Percentiles rank a stretch among this genome's conserved stretches.
These are phyloP conservation scores for Nemania bipapillata DNA, from an alignment of 2,329 filamentous ascomycete species.

Conservation along the genomic window DNA sequence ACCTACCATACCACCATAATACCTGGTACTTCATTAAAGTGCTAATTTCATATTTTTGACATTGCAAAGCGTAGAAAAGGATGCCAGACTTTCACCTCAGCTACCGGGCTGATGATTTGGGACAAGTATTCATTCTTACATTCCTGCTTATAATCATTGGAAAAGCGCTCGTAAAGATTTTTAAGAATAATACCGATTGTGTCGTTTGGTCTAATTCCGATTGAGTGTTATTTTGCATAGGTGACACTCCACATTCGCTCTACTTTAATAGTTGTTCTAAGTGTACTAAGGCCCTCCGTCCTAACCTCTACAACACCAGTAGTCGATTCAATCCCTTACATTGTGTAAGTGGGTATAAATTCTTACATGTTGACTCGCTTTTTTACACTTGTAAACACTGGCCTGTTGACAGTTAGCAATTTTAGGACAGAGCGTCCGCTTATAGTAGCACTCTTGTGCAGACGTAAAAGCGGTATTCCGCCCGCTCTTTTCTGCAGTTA, in stretches of 20 bases:
- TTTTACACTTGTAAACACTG: slow-evolving; percentile 52
- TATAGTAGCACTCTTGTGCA: slow-evolving; percentile 47
- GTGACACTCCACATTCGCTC: no score
- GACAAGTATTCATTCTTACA: slow-evolving; percentile 33
- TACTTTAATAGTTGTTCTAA: no score
- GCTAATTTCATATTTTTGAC: slow-evolving; percentile 24
- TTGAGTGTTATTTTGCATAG: no score
- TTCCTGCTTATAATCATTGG: slow-evolving; percentile 19
- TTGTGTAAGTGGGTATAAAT: no score
- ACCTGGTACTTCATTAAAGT: neutral
- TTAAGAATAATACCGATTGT: no score
- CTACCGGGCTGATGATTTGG: slow-evolving; percentile 24
- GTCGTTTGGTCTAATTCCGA: no score
- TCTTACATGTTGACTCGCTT: no score
- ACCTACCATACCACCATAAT: no score
- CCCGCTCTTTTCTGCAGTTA: slow-evolving; percentile 47
- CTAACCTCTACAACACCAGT: no score
- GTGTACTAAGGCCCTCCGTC: no score
- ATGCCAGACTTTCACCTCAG: slow-evolving; percentile 31
- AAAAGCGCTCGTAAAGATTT: slow-evolving; percentile 28
- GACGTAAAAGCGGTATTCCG: slow-evolving; percentile 50
- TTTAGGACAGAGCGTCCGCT: slow-evolving; percentile 48
- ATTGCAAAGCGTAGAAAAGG: slow-evolving; percentile 28
- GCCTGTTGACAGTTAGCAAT: slow-evolving; percentile 48
- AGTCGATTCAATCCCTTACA: no score